Conservation (phyloP, 495 filamentous ascomycete genomes). For the Penicillium silybi region DNA sequence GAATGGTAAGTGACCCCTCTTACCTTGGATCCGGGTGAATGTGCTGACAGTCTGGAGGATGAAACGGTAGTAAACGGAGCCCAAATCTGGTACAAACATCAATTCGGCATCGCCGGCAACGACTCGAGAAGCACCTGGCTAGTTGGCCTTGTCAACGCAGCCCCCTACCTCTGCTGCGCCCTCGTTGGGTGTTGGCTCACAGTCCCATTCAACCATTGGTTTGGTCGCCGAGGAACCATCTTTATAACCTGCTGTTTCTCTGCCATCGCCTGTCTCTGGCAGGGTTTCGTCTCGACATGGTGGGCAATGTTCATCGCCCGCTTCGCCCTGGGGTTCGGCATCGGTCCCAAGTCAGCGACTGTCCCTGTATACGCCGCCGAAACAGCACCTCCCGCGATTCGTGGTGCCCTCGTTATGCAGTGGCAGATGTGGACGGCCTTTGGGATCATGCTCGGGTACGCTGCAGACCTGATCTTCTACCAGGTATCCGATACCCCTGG, state of each 20-base stretch:
- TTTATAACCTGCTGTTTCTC: conserved; percentile 70
- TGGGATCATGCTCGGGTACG: conserved; percentile 76
- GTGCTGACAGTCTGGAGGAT: conserved; percentile 36
- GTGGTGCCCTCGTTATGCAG: conserved; percentile 73
- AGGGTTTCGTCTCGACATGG: conserved; percentile 71
- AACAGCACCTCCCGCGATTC: conserved; percentile 64
- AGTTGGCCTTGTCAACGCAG: conserved; percentile 55
- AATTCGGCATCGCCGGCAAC: conserved; percentile 62
- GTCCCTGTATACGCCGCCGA: conserved; percentile 80
- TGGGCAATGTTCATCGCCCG: conserved; percentile 70
- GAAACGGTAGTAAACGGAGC: conserved; percentile 79
- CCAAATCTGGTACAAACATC: conserved; percentile 64
- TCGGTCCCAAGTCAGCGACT: conserved; percentile 77
- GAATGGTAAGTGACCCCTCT: conserved; percentile 51
- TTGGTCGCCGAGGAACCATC: conserved; percentile 80
- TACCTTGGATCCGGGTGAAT: too few species aligned
- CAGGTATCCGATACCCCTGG: conserved; percentile 50
- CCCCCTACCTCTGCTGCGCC: conserved; percentile 75
- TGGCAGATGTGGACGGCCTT: conserved; percentile 91
- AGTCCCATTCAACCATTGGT: conserved; percentile 70
- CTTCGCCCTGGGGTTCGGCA: conserved; percentile 69
- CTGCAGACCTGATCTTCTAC: conserved; percentile 69
- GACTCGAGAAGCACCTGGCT: conserved; percentile 52
- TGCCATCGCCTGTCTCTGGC: conserved; percentile 70
- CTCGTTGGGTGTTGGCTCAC: conserved; percentile 80